A percentile compares a stretch with the other conserved stretches of the same genome.
These are phyloP conservation scores for Urtica urens DNA, from an alignment of 306 rosid genomes.

Conservation along the genomic window DNA sequence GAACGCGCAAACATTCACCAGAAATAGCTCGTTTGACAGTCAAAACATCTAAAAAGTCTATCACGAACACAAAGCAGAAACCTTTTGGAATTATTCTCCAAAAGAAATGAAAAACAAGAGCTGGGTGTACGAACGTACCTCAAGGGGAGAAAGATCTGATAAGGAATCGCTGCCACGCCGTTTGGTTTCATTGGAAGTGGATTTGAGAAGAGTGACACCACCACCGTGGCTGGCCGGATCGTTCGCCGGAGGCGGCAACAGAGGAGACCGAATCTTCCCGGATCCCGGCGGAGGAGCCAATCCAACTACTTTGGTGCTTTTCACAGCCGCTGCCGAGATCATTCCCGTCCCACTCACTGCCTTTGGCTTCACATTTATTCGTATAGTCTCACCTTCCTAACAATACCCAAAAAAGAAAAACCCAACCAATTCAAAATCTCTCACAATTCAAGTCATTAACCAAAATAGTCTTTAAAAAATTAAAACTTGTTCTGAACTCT, in stretches of 20 bases:
- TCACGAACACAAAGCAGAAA: too few species aligned
- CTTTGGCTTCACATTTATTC: conserved; percentile 89
- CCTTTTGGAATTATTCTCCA: too few species aligned
- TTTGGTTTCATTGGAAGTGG: conserved; percentile 29
- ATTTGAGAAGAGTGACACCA: conserved; percentile 19
- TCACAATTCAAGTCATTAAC: too few species aligned
- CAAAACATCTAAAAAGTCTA: too few species aligned
- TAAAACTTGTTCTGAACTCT: too few species aligned
- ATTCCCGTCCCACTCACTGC: conserved; percentile 76
- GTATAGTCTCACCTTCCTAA: conserved; percentile 95
- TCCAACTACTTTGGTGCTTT: conserved; percentile 56
- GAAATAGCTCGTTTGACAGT: too few species aligned
- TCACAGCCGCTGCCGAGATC: conserved; percentile 87
- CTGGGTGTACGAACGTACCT: too few species aligned
- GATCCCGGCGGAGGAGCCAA: conserved; percentile 90
- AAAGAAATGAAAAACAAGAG: background rate
- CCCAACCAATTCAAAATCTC: background rate
- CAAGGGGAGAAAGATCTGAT: conserved; percentile 83
- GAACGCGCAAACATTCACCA: too few species aligned
- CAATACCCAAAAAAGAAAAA: conserved; percentile 1
- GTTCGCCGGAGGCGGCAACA: conserved; percentile 24
- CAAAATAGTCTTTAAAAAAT: too few species aligned
- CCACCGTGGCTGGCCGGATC: conserved; percentile 48
- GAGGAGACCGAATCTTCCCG: conserved; percentile 70
- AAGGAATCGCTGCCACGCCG: conserved; percentile 44